Conservation (phyloP, 768 basidiomycete genomes). For the Rhodotorula diobovata region DNA sequence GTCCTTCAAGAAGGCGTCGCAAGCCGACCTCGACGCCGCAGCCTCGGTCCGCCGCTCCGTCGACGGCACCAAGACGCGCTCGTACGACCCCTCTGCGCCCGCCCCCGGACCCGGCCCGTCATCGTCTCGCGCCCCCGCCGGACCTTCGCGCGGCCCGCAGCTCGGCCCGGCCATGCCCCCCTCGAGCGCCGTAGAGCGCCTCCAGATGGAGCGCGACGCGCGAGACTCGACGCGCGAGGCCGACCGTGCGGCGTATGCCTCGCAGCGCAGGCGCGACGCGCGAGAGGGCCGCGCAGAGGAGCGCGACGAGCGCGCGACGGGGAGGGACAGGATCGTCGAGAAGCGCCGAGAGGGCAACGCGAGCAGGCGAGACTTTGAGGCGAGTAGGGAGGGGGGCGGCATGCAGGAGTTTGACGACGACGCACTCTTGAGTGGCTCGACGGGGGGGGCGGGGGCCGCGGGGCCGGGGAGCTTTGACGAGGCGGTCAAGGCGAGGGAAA, state of each 20-base stretch:
- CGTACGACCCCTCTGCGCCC: constrained; percentile 51
- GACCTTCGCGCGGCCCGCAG: constrained; percentile 53
- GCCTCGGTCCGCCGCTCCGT: constrained; percentile 60
- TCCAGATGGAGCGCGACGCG: constrained; percentile 61
- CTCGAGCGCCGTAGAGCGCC: constrained; percentile 62
- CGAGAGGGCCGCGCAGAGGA: constrained; percentile 57
- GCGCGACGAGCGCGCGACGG: constrained; percentile 45
- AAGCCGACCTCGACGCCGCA: constrained; percentile 37
- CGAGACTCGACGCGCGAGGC: constrained; percentile 60
- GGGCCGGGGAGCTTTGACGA: constrained; percentile 67
- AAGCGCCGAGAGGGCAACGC: constrained; percentile 74
- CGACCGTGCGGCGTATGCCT: constrained; percentile 63
- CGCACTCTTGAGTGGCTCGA: constrained; percentile 63
- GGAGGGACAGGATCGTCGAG: constrained; percentile 78
- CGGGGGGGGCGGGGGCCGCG: constrained; percentile 56
- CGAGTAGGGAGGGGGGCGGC: constrained; percentile 61
- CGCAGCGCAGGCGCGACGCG: constrained; percentile 71
- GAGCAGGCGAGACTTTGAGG: constrained; percentile 36
- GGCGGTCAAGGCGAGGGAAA: constrained; percentile 13
- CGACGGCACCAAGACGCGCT: constrained; percentile 57
- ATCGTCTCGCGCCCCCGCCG: constrained; percentile 52
- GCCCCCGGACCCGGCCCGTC: background rate
- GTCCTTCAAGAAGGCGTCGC: constrained; percentile 32
- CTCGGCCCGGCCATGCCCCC: constrained; percentile 52
- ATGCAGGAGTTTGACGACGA: constrained; percentile 72